phyloP scores from a whole-genome alignment of 345 rosid species.

The Ricinus communis region DNA sequence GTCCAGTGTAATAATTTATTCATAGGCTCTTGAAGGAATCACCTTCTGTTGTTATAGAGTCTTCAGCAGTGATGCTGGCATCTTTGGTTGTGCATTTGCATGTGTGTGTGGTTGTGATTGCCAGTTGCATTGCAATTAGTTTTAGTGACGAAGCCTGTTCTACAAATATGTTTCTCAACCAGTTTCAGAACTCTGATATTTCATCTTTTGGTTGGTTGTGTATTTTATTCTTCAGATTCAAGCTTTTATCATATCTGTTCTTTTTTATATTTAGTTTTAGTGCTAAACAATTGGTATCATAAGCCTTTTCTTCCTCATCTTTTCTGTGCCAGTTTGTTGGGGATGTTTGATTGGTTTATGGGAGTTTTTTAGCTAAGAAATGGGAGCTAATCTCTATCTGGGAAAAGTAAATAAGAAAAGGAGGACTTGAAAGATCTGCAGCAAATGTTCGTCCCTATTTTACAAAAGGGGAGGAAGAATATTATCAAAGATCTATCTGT shows the following conservation, averaged over 20 bases:
- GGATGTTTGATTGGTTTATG: too few relatives aligned
- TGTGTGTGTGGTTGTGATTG: neutral
- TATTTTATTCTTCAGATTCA: conserved; percentile 3
- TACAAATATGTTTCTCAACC: neutral
- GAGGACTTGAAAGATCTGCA: too few relatives aligned
- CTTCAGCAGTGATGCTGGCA: neutral
- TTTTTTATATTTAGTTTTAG: neutral
- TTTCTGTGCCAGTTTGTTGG: too few relatives aligned
- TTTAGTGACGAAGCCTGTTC: neutral
- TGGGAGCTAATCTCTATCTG: too few relatives aligned
- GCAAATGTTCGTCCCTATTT: too few relatives aligned
- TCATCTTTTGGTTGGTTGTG: neutral
- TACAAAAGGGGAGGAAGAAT: too few relatives aligned
- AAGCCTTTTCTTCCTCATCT: too few relatives aligned
- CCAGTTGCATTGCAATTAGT: conserved; percentile 1
- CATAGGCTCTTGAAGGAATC: neutral
- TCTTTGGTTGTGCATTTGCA: conserved; percentile 12
- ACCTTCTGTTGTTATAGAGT: too few relatives aligned
- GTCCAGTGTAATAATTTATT: neutral
- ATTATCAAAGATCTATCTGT: too few relatives aligned
- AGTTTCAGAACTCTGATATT: neutral
- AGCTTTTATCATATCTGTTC: neutral
- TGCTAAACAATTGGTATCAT: neutral
- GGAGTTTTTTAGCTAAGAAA: too few relatives aligned
- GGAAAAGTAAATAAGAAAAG: too few relatives aligned